phyloP scores from a whole-genome alignment of 352 stramenopile species.

The Sclerospora graminicola region DNA sequence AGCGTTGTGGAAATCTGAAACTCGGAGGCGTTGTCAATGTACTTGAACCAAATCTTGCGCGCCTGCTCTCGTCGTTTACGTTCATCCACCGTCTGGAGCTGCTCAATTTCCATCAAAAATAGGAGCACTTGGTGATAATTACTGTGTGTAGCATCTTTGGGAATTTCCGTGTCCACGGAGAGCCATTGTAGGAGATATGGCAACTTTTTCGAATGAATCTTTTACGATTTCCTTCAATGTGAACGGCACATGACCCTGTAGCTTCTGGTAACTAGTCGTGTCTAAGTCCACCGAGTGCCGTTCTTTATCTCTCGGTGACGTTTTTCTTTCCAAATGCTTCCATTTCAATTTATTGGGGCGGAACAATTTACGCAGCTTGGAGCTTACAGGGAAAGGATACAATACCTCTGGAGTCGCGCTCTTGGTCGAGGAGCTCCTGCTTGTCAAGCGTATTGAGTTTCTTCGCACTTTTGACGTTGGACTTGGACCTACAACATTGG shows the following conservation, averaged over 20 bases:
- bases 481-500: neutral
- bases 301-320: conserved; percentile 14
- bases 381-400: conserved; percentile 60
- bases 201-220: conserved; percentile 78
- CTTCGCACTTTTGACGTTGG: neutral
- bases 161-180: conserved; percentile 38
- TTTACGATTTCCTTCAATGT: conserved; percentile 81
- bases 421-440: conserved; percentile 2
- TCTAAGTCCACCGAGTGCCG: conserved; percentile 39
- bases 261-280: conserved; percentile 47
- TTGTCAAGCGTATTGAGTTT: conserved; percentile 8
- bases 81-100: conserved; percentile 60
- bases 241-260: conserved; percentile 74
- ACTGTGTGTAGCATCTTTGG: conserved; percentile 25
- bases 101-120: conserved; percentile 76
- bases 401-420: conserved; percentile 10
- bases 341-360: conserved; percentile 51
- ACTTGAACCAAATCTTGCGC: conserved; percentile 82
- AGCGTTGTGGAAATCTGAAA: conserved; percentile 78
- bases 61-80: conserved; percentile 58
- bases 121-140: conserved; percentile 78
- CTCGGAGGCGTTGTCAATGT: conserved; percentile 70
- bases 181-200: conserved; percentile 75
- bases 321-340: conserved; percentile 14
- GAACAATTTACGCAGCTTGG: conserved; percentile 68